These are phyloP conservation scores for Cryptococcus hybrid DNA, from an alignment of 1,284 basidiomycete species.

Conservation along the genomic window DNA sequence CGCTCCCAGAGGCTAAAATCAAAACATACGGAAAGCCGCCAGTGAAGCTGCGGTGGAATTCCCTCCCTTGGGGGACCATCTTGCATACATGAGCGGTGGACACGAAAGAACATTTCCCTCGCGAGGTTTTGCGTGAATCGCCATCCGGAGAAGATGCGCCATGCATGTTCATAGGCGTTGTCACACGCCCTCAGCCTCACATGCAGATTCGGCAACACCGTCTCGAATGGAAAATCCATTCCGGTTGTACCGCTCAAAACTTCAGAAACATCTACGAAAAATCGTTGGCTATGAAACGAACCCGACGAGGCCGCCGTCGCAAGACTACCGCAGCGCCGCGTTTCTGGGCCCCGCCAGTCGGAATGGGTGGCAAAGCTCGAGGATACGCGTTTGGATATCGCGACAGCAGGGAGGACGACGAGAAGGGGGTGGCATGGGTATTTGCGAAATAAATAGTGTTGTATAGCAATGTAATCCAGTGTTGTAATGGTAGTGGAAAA, in stretches of 20 bases:
- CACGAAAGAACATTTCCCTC: neutral
- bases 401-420: constrained; percentile 19
- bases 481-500: neutral
- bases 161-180: neutral
- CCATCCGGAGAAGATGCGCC: neutral
- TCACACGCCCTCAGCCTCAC: neutral
- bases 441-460: constrained; percentile 1
- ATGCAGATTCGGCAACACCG: too few relatives aligned
- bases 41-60: constrained; percentile 2
- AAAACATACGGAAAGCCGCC: neutral
- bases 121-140: neutral
- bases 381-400: constrained; percentile 22
- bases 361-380: constrained; percentile 17
- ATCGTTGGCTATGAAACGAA: neutral
- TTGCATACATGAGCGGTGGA: neutral
- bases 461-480: neutral
- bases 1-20: neutral
- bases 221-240: too few relatives aligned
- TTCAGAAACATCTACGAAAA: too few relatives aligned
- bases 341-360: constrained; percentile 19
- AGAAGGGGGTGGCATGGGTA: constrained; percentile 12
- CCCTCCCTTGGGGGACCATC: constrained; percentile 5
- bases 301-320: constrained; percentile 1
- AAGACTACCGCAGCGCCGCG: neutral
- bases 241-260: too few relatives aligned